Conservation (phyloP, 805 yeast species). For the Sungouiozyma ichnusensis region DNA sequence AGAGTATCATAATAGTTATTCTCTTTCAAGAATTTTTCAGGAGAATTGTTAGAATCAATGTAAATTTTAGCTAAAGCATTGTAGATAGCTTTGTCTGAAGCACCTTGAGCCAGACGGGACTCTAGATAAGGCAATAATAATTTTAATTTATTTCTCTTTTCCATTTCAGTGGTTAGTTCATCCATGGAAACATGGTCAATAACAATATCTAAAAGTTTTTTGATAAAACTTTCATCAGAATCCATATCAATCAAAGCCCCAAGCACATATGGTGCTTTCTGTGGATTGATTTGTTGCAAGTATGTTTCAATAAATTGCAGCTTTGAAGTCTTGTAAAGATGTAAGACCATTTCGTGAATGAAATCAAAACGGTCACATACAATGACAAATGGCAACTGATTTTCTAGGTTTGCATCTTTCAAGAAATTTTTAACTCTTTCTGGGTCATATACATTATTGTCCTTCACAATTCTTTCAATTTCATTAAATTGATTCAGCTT, state of each 20-base stretch:
- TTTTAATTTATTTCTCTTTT: slow-evolving; percentile 90
- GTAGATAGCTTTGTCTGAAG: slow-evolving; percentile 82
- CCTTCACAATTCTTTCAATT: slow-evolving; percentile 91
- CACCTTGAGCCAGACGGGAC: slow-evolving; percentile 71
- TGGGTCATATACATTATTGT: slow-evolving; percentile 88
- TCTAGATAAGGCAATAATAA: slow-evolving; percentile 87
- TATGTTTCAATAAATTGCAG: slow-evolving; percentile 96
- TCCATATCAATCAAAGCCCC: slow-evolving; percentile 96
- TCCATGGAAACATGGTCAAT: slow-evolving; percentile 90
- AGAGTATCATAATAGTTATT: slow-evolving; percentile 85
- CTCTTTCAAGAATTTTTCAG: slow-evolving; percentile 91
- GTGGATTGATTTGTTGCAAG: slow-evolving; percentile 94
- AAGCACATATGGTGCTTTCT: slow-evolving; percentile 91
- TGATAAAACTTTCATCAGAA: slow-evolving; percentile 84
- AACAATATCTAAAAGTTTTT: slow-evolving; percentile 70
- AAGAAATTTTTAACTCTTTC: slow-evolving; percentile 95
- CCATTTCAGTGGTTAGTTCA: slow-evolving; percentile 86
- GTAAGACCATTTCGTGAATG: slow-evolving; percentile 87
- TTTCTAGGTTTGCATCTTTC: slow-evolving; percentile 87
- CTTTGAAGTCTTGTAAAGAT: slow-evolving; percentile 89
- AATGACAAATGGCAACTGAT: slow-evolving; percentile 91
- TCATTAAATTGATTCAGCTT: slow-evolving; percentile 82
- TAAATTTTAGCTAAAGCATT: slow-evolving; percentile 95
- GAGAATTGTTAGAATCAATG: slow-evolving; percentile 94
- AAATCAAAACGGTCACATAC: slow-evolving; percentile 89